Conservation (phyloP, 768 basidiomycete species). For the Termitomyces eurrhizus region DNA sequence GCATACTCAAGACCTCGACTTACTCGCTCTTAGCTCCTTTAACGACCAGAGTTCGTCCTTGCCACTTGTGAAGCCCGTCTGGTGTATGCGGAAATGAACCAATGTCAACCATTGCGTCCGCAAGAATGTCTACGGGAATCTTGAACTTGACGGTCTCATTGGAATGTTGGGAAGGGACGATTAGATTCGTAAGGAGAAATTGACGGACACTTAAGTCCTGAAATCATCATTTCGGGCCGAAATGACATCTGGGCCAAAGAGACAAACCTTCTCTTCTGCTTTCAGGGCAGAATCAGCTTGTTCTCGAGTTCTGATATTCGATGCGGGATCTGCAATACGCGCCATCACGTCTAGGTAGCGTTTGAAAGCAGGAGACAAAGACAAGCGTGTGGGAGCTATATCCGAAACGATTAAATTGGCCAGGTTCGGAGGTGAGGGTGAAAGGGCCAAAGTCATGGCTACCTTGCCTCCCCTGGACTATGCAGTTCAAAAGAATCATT, state of each 20-base stretch:
- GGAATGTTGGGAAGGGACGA: background rate
- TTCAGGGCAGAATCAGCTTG: conserved; percentile 62
- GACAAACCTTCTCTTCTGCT: conserved; percentile 53
- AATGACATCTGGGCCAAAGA: background rate
- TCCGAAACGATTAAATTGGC: conserved; percentile 69
- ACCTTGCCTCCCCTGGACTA: conserved; percentile 75
- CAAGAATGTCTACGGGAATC: conserved; percentile 56
- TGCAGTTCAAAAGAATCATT: background rate
- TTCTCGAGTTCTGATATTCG: conserved; percentile 48
- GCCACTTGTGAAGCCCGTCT: background rate
- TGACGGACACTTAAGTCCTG: conserved; percentile 67
- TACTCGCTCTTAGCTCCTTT: conserved; percentile 72
- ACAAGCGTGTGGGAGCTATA: conserved; percentile 61
- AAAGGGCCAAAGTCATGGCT: conserved; percentile 61
- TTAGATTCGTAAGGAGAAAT: conserved; percentile 78
- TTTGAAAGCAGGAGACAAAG: conserved; percentile 55
- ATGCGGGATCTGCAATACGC: conserved; percentile 47
- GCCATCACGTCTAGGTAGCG: conserved; percentile 67
- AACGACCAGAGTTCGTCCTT: conserved; percentile 57
- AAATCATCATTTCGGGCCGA: background rate
- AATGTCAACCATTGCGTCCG: conserved; percentile 50
- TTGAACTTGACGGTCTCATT: conserved; percentile 27
- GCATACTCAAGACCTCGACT: conserved; percentile 11
- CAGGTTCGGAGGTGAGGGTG: conserved; percentile 27
- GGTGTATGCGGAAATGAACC: conserved; percentile 72